These are phyloP conservation scores for Jackrogersella multiformis DNA, from an alignment of 495 filamentous ascomycete species.

Conservation along the genomic window DNA sequence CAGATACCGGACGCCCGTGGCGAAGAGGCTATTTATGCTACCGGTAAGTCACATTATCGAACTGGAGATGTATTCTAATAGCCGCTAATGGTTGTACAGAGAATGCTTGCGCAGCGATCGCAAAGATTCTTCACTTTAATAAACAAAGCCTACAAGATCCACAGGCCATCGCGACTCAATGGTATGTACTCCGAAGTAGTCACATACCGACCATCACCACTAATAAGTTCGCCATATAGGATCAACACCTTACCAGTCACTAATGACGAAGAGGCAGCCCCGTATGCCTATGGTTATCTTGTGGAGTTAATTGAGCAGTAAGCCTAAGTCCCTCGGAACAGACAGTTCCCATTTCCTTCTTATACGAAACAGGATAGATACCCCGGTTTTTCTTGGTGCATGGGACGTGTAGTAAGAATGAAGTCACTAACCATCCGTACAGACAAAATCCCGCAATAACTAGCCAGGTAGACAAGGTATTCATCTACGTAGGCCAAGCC, in stretches of 20 bases:
- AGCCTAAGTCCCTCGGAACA: slow-evolving; percentile 51
- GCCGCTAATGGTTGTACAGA: slow-evolving; percentile 56
- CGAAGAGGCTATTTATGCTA: slow-evolving; percentile 96
- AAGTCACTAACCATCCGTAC: slow-evolving; percentile 1
- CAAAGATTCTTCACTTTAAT: slow-evolving; percentile 95
- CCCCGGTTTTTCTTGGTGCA: neutral
- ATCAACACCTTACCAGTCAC: slow-evolving; percentile 87
- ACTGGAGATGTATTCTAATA: neutral
- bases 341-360: neutral
- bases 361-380: neutral
- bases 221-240: slow-evolving; percentile 26
- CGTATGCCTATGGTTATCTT: slow-evolving; percentile 94
- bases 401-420: neutral
- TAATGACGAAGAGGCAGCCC: slow-evolving; percentile 97
- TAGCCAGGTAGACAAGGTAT: slow-evolving; percentile 76
- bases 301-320: slow-evolving; percentile 93
- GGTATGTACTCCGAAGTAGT: slow-evolving; percentile 55
- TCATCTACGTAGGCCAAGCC: slow-evolving; percentile 83
- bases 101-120: slow-evolving; percentile 96
- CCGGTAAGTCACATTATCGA: slow-evolving; percentile 47
- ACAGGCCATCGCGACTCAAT: slow-evolving; percentile 76
- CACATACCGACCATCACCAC: neutral
- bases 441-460: slow-evolving; percentile 90
- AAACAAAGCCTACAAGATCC: slow-evolving; percentile 73
- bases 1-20: slow-evolving; percentile 79